These are phyloP conservation scores for Pleurotus pulmonarius DNA, from an alignment of 768 basidiomycete genomes.

Conservation along the genomic window DNA sequence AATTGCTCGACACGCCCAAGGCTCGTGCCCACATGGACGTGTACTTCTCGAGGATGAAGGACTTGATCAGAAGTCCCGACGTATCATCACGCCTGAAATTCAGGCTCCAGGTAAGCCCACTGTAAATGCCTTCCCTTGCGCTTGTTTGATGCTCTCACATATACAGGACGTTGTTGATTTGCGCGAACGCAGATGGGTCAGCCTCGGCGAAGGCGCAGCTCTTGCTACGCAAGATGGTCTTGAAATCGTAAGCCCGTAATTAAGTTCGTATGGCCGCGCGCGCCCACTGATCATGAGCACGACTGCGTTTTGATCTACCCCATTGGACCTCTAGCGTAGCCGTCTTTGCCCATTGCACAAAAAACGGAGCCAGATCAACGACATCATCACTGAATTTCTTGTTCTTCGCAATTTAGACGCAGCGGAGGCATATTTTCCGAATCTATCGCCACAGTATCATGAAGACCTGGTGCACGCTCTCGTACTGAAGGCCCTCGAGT, in stretches of 20 bases:
- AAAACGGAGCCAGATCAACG: constrained; percentile 79
- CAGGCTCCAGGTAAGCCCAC: constrained; percentile 80
- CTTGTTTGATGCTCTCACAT: constrained; percentile 6
- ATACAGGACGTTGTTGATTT: constrained; percentile 86
- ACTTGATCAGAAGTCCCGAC: constrained; percentile 70
- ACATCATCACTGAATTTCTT: constrained; percentile 60
- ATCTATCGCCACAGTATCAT: constrained; percentile 63
- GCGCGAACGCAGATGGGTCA: constrained; percentile 77
- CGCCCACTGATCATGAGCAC: too few species aligned
- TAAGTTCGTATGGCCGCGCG: too few species aligned
- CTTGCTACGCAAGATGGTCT: constrained; percentile 89
- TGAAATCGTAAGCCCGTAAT: constrained; percentile 54
- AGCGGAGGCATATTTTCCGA: constrained; percentile 74
- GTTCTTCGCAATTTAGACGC: constrained; percentile 59
- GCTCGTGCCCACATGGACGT: constrained; percentile 85
- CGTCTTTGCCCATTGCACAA: neutral
- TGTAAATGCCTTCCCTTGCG: neutral
- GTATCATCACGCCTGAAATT: constrained; percentile 88
- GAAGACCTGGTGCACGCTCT: constrained; percentile 70
- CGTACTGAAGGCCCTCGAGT: constrained; percentile 69
- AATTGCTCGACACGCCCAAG: constrained; percentile 75
- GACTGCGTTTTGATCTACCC: constrained; percentile 11
- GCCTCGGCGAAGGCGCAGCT: constrained; percentile 66
- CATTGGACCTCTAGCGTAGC: neutral
- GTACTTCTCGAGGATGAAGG: constrained; percentile 89